Evolutionary conservation across 805 yeast genomes (phyloP).

Genomic region (Yarrowia keelungensis): DNA sequence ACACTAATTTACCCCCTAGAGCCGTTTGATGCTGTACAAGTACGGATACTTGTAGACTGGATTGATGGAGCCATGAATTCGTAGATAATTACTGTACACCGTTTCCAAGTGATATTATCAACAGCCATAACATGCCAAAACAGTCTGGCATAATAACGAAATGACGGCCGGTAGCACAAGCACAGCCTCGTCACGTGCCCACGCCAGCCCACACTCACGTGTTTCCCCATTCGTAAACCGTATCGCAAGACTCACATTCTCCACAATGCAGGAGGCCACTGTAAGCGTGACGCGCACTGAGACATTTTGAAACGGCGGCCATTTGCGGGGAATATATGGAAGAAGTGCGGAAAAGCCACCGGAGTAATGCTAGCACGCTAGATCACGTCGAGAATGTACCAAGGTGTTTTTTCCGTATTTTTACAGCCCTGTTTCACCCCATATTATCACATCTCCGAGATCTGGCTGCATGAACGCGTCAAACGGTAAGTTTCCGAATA

Average conservation of each 20-base stretch:
- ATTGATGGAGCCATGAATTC: too few species aligned
- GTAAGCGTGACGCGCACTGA: slow-evolving; percentile 30
- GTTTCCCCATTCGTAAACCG: slow-evolving; percentile 11
- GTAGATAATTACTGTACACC: too few species aligned
- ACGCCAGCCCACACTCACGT: background rate
- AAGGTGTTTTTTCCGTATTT: background rate
- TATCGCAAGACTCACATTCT: slow-evolving; percentile 25
- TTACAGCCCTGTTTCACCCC: background rate
- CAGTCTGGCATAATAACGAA: background rate
- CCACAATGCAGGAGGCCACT: slow-evolving; percentile 35
- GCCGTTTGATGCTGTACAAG: too few species aligned
- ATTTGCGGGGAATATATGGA: background rate
- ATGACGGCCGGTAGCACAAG: background rate
- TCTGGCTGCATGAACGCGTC: slow-evolving; percentile 32
- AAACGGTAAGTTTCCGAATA: slow-evolving; percentile 11
- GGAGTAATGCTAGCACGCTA: background rate
- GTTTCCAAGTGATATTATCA: background rate
- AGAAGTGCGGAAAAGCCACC: background rate
- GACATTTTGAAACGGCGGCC: slow-evolving; percentile 32
- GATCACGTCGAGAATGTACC: background rate
- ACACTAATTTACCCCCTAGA: too few species aligned
- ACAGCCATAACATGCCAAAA: background rate
- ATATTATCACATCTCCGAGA: slow-evolving; percentile 12
- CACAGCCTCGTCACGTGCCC: slow-evolving; percentile 28
- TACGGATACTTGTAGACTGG: too few species aligned